Evolutionary conservation across 306 rosid species (phyloP).

Genomic region (Gastrolobium villosum): DNA sequence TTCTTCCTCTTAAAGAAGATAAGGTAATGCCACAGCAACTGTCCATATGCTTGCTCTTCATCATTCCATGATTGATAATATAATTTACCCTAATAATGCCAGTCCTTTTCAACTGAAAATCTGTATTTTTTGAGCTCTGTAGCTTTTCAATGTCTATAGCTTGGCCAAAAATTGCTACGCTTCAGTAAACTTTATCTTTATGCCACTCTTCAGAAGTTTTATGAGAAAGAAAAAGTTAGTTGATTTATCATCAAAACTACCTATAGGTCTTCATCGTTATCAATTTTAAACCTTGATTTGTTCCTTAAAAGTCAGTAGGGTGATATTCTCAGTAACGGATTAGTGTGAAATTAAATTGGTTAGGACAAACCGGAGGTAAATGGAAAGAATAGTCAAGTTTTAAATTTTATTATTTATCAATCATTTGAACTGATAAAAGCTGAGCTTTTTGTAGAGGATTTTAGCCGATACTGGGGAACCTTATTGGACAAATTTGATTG

Average conservation of each 20-base stretch:
- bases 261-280: constrained; percentile 12
- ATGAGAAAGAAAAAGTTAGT: not conserved
- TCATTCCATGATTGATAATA: not conserved
- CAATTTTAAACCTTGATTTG: constrained; percentile 11
- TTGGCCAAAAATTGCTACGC: constrained; percentile 13
- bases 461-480: not conserved
- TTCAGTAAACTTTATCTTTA: constrained; percentile 17
- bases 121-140: constrained; percentile 34
- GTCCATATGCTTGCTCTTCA: constrained; percentile 35
- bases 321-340: constrained; percentile 8
- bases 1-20: constrained; percentile 69
- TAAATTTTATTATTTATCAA: not conserved
- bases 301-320: not conserved
- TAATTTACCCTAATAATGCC: not conserved
- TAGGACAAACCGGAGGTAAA: not conserved
- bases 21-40: constrained; percentile 63
- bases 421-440: constrained; percentile 10
- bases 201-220: constrained; percentile 11
- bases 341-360: not conserved
- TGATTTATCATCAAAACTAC: not conserved
- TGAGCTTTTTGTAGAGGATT: constrained; percentile 14
- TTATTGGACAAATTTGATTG: constrained; percentile 12
- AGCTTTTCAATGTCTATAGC: constrained; percentile 28
- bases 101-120: constrained; percentile 21
- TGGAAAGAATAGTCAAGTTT: not conserved